Percentiles rank a stretch among this genome's conserved stretches.
Conservation (phyloP, 495 filamentous ascomycete genomes). For the Tuber calosporum region DNA sequence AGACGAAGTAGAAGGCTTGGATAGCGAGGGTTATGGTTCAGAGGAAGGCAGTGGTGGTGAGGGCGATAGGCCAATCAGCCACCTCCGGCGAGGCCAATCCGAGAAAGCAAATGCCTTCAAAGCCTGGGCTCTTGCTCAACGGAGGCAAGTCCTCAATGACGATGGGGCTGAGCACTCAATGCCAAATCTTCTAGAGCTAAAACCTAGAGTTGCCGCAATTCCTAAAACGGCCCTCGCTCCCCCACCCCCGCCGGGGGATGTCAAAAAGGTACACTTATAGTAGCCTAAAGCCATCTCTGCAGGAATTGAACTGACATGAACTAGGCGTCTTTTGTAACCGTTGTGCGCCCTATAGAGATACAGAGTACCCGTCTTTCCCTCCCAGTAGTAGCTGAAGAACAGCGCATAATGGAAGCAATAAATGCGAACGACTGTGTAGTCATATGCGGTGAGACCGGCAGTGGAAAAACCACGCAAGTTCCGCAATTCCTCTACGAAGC, state of each 20-base stretch:
- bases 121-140: conserved; percentile 77
- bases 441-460: conserved; percentile 92
- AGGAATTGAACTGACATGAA: neutral
- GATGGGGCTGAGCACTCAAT: conserved; percentile 27
- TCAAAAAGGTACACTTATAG: conserved; percentile 14
- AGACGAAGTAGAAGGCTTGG: conserved; percentile 39
- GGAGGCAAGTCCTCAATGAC: conserved; percentile 60
- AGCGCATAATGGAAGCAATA: conserved; percentile 97
- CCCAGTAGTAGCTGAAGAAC: conserved; percentile 88
- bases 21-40: conserved; percentile 41
- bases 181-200: conserved; percentile 27
- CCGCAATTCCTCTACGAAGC: conserved; percentile 94
- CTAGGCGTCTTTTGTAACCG: conserved; percentile 64
- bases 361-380: conserved; percentile 70
- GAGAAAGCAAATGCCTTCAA: conserved; percentile 66
- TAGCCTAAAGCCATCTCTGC: neutral
- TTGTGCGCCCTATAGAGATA: conserved; percentile 64
- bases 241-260: conserved; percentile 26
- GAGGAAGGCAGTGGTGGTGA: conserved; percentile 42
- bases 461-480: conserved; percentile 94
- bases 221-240: neutral
- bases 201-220: conserved; percentile 1
- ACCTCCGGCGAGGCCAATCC: conserved; percentile 31
- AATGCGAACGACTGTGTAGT: conserved; percentile 79
- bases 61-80: conserved; percentile 46